phyloP scores from a whole-genome alignment of 805 yeast genomes.

The Saccharomycopsis amapae region DNA sequence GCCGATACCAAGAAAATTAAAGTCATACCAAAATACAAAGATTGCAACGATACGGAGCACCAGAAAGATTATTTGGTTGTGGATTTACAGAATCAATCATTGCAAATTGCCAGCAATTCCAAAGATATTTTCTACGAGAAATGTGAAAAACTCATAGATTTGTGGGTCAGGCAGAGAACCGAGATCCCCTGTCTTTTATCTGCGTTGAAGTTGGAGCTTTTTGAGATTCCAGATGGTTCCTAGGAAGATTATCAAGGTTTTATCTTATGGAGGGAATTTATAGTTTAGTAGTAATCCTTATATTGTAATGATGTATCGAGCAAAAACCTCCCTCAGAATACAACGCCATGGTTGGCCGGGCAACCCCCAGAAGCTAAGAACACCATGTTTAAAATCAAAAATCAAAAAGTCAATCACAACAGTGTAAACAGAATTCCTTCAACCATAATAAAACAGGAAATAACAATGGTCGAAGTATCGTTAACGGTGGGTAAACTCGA shows the following conservation, averaged over 20 bases:
- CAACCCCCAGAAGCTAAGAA: too few relatives aligned
- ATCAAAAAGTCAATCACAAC: too few relatives aligned
- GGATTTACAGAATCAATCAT: constrained; percentile 47
- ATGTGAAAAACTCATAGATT: constrained; percentile 44
- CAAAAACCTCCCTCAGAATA: too few relatives aligned
- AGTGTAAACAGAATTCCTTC: too few relatives aligned
- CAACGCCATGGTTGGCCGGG: too few relatives aligned
- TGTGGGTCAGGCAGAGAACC: constrained; percentile 61
- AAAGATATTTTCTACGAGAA: constrained; percentile 20
- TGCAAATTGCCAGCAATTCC: constrained; percentile 43
- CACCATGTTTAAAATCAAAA: too few relatives aligned
- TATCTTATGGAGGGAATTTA: too few relatives aligned
- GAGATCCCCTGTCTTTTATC: constrained; percentile 76
- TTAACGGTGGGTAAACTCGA: constrained; percentile 93
- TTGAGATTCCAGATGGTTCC: neutral
- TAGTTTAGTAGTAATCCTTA: too few relatives aligned
- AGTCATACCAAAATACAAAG: constrained; percentile 40
- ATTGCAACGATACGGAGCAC: constrained; percentile 22
- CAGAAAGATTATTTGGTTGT: constrained; percentile 44
- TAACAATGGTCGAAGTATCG: constrained; percentile 77
- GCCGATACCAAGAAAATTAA: constrained; percentile 45
- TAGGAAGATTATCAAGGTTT: neutral
- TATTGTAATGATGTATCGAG: too few relatives aligned
- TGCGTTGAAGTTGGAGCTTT: constrained; percentile 58
- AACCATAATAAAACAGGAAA: too few relatives aligned